These are phyloP conservation scores for Sicyos baderoa DNA, from an alignment of 306 rosid species.

Conservation along the genomic window DNA sequence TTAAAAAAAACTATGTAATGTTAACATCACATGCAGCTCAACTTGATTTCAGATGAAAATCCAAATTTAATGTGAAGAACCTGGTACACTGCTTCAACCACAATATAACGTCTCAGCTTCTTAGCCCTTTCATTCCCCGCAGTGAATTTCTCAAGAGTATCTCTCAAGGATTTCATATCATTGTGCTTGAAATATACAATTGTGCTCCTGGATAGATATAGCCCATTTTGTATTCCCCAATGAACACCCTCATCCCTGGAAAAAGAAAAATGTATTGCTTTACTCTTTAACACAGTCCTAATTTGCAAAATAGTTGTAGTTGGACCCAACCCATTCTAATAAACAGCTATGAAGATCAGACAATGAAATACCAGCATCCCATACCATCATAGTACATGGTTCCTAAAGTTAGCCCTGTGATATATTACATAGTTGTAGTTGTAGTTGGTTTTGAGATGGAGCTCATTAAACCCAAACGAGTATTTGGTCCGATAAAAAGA, in stretches of 20 bases:
- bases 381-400: not conserved
- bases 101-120: slow-evolving; percentile 91
- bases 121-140: slow-evolving; percentile 47
- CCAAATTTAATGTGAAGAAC: slow-evolving; percentile 25
- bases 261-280: slow-evolving; percentile 16
- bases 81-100: slow-evolving; percentile 95
- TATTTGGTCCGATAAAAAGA: too few species aligned
- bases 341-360: not conserved
- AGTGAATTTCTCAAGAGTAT: slow-evolving; percentile 65
- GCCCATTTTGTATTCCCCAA: slow-evolving; percentile 98
- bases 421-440: too few species aligned
- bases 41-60: not conserved
- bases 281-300: not conserved
- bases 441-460: too few species aligned
- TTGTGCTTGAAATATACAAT: slow-evolving; percentile 89
- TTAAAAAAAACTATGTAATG: not conserved
- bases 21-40: not conserved
- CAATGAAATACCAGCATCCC: not conserved
- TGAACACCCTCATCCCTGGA: slow-evolving; percentile 95
- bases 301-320: not conserved
- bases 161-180: slow-evolving; percentile 72
- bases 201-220: slow-evolving; percentile 87
- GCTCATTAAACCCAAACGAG: too few species aligned
- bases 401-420: not conserved
- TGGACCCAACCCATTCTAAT: not conserved